Conservation (phyloP, 352 stramenopile species). For the Elongisporangium anandrum region DNA sequence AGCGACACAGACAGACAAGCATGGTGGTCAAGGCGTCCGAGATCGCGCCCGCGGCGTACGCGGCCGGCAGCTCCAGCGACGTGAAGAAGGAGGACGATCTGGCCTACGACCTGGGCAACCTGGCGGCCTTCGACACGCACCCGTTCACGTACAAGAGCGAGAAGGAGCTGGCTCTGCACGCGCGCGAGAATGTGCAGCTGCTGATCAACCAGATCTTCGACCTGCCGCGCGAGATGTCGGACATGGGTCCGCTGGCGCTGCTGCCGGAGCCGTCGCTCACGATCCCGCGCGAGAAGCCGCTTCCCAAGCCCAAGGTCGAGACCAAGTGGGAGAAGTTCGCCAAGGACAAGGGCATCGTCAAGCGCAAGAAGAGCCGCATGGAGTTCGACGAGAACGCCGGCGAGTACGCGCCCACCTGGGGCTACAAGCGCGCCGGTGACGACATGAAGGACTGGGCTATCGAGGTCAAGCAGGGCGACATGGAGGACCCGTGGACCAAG, state of each 20-base stretch:
- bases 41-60: slow-evolving; percentile 75
- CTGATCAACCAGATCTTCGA: slow-evolving; percentile 92
- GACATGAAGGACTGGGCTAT: slow-evolving; percentile 93
- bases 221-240: slow-evolving; percentile 89
- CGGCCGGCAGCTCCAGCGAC: slow-evolving; percentile 47
- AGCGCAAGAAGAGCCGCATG: slow-evolving; percentile 96
- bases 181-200: slow-evolving; percentile 91
- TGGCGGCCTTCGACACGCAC: slow-evolving; percentile 87
- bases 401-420: slow-evolving; percentile 92
- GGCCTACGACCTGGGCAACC: slow-evolving; percentile 86
- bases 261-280: slow-evolving; percentile 60
- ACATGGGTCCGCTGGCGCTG: slow-evolving; percentile 89
- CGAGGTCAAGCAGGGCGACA: slow-evolving; percentile 91
- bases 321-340: slow-evolving; percentile 99
- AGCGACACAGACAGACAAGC: slow-evolving; percentile 5
- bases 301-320: slow-evolving; percentile 92
- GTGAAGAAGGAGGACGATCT: slow-evolving; percentile 84
- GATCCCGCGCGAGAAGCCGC: slow-evolving; percentile 86
- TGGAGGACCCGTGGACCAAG: slow-evolving; percentile 94
- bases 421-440: slow-evolving; percentile 86
- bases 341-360: slow-evolving; percentile 96
- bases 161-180: slow-evolving; percentile 88
- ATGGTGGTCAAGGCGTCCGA: slow-evolving; percentile 81
- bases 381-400: slow-evolving; percentile 94
- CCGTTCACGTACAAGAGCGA: slow-evolving; percentile 78